Conservation (phyloP, 805 yeast genomes). For the Barnettozyma salicaria region DNA sequence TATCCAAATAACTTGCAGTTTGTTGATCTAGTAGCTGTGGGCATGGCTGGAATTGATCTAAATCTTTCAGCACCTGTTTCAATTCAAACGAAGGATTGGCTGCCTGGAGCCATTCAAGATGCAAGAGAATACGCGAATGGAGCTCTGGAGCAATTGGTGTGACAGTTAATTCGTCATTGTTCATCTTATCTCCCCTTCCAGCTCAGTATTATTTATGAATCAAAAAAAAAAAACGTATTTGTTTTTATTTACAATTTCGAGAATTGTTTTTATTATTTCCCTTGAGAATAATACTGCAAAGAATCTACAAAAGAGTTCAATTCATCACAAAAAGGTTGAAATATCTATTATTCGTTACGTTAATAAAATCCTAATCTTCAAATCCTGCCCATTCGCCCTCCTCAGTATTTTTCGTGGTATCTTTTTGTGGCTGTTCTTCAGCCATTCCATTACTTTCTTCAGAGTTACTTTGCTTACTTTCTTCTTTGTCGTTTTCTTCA, state of each 20-base stretch:
- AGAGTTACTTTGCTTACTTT: too few species aligned
- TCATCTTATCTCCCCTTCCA: conserved; percentile 27
- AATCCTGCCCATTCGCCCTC: conserved; percentile 19
- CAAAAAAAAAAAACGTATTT: background rate
- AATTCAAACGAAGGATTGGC: background rate
- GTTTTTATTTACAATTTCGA: conserved; percentile 3
- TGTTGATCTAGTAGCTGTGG: conserved; percentile 45
- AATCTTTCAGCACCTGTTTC: conserved; percentile 18
- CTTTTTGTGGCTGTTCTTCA: conserved; percentile 12
- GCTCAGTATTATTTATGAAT: background rate
- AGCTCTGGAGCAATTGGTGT: conserved; percentile 25
- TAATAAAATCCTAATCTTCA: conserved; percentile 2
- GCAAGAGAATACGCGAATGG: conserved; percentile 3
- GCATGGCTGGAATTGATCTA: conserved; percentile 47
- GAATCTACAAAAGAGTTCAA: background rate
- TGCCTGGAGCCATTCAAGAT: conserved; percentile 6
- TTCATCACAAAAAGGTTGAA: conserved; percentile 2
- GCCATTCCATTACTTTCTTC: conserved; percentile 9
- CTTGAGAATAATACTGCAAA: background rate
- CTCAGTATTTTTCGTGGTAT: conserved; percentile 17
- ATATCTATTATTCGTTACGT: conserved; percentile 2
- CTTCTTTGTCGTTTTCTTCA: conserved; percentile 10
- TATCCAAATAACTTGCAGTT: conserved; percentile 31
- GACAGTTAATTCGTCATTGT: conserved; percentile 28
- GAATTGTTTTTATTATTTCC: background rate